Conservation (phyloP, 2,329 filamentous ascomycete species). For the Fusarium tuaranense region DNA sequence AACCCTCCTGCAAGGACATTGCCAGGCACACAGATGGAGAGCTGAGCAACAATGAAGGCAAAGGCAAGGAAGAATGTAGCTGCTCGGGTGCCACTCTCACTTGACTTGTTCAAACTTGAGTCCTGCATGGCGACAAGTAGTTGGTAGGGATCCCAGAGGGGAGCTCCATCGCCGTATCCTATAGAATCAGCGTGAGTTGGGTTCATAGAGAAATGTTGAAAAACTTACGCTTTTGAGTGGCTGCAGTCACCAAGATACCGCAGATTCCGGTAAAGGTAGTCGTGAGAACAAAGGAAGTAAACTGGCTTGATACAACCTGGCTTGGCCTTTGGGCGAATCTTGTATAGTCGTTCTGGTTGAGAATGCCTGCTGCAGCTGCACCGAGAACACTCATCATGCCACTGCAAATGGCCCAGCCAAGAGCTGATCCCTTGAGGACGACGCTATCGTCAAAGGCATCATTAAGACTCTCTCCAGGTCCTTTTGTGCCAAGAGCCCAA, state of each 20-base stretch:
- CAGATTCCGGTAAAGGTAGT: not conserved
- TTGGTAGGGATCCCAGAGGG: not conserved
- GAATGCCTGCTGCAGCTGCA: not conserved
- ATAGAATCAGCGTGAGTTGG: not conserved
- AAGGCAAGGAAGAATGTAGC: not conserved
- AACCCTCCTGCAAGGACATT: not conserved
- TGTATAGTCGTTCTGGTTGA: constrained; percentile 7
- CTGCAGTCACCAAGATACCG: not conserved
- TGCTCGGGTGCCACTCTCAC: not conserved
- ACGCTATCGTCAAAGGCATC: not conserved
- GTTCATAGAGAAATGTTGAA: not conserved
- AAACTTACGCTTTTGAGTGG: not conserved
- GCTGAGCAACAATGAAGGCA: not conserved
- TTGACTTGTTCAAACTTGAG: not conserved
- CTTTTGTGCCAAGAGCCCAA: not conserved
- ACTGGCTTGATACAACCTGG: not conserved
- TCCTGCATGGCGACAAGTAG: not conserved
- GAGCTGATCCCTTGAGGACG: not conserved
- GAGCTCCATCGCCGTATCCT: not conserved
- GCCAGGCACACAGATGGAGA: not conserved
- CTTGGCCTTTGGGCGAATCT: not conserved
- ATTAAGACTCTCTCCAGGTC: not conserved
- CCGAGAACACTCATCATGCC: constrained; percentile 3
- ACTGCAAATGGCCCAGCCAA: constrained; percentile 1
- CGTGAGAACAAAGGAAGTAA: not conserved